Evolutionary conservation across 106 monocot genomes (phyloP).

Genomic region (Amphibolis antarctica): DNA sequence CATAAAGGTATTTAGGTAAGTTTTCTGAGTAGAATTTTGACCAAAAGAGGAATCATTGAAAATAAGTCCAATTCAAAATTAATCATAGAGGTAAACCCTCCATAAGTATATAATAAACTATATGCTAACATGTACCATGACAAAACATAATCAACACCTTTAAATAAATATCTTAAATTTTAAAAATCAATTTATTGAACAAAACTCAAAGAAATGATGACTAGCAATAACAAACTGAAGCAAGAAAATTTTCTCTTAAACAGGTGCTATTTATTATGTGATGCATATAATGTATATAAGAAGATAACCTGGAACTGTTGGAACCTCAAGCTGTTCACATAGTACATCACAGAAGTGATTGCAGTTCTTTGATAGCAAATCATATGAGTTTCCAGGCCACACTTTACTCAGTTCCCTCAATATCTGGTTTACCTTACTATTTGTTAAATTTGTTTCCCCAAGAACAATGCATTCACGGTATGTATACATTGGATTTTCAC

Average conservation of each 20-base stretch:
- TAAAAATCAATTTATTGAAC: neutral
- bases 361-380: conserved; percentile 81
- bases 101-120: neutral
- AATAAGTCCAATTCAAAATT: neutral
- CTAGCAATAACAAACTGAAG: neutral
- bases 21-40: too few species aligned
- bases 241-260: neutral
- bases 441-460: conserved; percentile 60
- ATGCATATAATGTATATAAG: neutral
- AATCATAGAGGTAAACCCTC: neutral
- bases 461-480: conserved; percentile 71
- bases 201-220: neutral
- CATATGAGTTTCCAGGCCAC: conserved; percentile 83
- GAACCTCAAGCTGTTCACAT: conserved; percentile 66
- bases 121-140: neutral
- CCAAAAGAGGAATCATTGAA: too few species aligned
- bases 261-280: neutral
- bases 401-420: conserved; percentile 72
- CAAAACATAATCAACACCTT: neutral
- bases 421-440: conserved; percentile 57
- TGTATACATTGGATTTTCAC: conserved; percentile 94
- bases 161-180: neutral
- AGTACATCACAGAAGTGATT: conserved; percentile 89
- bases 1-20: too few species aligned
- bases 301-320: conserved; percentile 69